Evolutionary conservation across 495 filamentous ascomycete genomes (phyloP), one percentile per base, ranked within the genome.

Genomic region (Penicillium cinerascens): DNA sequence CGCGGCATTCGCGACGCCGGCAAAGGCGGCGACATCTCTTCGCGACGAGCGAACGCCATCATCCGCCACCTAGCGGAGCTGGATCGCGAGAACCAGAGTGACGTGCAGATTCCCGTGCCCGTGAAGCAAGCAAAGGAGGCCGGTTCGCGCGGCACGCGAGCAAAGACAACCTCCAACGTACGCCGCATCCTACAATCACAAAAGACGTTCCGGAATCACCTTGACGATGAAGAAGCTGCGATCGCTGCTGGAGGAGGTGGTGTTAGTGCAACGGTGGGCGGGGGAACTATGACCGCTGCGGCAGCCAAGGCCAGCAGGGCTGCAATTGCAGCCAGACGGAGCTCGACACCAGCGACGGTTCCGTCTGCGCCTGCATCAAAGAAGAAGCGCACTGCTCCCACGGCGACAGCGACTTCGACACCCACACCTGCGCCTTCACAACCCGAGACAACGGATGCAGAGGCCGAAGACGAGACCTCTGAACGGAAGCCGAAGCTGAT

Each of bases 201-300:
- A 67, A 96, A 96, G 75, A 91, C 89, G 0, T 96, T 96, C 59
- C 80, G 84, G 37, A 95, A 97, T 69, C 87, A 97, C 62, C 80
- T 97, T 29, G 87, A 89, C 50, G 92, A 97, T 68, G 91, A 90
- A 72, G 84, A 90, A 58, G 91, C 91, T 7, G 73, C 86, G 18
- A 64, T 84, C 11, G 40, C 56, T 22, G 42, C 49, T 0, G 63
- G 55, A 2, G 44, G 56, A 20, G 56, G 54, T 8, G 54, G 55
- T 2, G 20, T 47, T n/a, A 46, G 33, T 20, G 36, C 44, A 15
- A 20, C 38, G 1, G 1, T 23, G 37, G 50, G 35, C 1, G 39
- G 17, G 37, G 75, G 79, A 1, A 72, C 56, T 22, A 47, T 59
- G n/a, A 68, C 74, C 27, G 72, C 77, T 47, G 64, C 66, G 46